Conservation (phyloP, 208 protist genomes). For the Angomonas ambiguus region DNA sequence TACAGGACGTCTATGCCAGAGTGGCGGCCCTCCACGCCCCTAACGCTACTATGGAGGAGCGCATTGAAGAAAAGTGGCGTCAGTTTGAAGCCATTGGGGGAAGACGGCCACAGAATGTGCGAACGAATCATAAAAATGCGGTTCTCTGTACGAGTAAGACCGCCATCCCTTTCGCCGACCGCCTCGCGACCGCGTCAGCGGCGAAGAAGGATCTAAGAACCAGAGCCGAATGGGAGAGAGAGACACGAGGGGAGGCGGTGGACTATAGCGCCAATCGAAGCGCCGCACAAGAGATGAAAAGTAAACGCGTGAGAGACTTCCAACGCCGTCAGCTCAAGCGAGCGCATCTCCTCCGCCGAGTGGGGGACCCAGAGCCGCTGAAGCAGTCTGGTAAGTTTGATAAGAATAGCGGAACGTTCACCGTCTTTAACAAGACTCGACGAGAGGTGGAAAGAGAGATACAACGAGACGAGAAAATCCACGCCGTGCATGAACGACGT, state of each 20-base stretch:
- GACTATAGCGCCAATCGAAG: conserved; percentile 64
- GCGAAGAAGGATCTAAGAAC: conserved; percentile 62
- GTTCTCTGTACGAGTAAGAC: conserved; percentile 50
- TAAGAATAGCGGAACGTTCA: conserved; percentile 51
- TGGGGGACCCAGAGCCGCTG: conserved; percentile 78
- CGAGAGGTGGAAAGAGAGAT: conserved; percentile 76
- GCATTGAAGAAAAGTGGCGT: conserved; percentile 80
- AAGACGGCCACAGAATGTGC: conserved; percentile 40
- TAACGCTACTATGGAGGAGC: conserved; percentile 83
- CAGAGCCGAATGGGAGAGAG: conserved; percentile 50
- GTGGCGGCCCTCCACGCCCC: conserved; percentile 63
- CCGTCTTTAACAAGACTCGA: conserved; percentile 82
- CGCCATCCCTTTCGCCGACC: conserved; percentile 57
- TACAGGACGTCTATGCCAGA: conserved; percentile 79
- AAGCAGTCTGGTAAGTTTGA: conserved; percentile 81
- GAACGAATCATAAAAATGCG: conserved; percentile 6
- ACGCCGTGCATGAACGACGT: conserved; percentile 49
- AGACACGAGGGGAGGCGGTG: conserved; percentile 72
- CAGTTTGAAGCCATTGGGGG: conserved; percentile 82
- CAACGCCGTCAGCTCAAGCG: conserved; percentile 70
- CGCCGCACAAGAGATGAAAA: conserved; percentile 69
- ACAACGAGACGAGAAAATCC: conserved; percentile 49
- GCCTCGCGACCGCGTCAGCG: conserved; percentile 44
- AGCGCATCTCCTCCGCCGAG: conserved; percentile 64
- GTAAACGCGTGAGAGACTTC: conserved; percentile 61